A percentile compares a stretch with the other conserved stretches of the same genome.
Conservation (phyloP, 306 rosid species). For the Echinosophora koreensis region DNA sequence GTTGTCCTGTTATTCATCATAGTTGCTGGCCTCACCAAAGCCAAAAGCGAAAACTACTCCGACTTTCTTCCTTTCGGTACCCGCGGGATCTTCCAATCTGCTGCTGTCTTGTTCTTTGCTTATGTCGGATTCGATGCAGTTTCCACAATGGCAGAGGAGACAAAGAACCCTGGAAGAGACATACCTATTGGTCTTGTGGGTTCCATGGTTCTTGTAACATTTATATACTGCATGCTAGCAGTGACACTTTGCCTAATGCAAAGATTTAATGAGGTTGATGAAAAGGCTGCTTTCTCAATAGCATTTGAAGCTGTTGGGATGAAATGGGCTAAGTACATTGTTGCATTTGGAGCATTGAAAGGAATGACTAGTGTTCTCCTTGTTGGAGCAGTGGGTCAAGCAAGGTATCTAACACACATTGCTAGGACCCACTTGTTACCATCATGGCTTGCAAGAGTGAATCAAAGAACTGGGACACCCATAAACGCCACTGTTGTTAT, state of each 20-base stretch:
- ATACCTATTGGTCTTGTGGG: slow-evolving; percentile 81
- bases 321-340: slow-evolving; percentile 80
- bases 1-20: slow-evolving; percentile 66
- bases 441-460: slow-evolving; percentile 67
- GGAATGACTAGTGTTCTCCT: slow-evolving; percentile 79
- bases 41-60: slow-evolving; percentile 53
- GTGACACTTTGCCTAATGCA: slow-evolving; percentile 72
- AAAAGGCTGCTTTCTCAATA: slow-evolving; percentile 58
- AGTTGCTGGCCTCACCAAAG: slow-evolving; percentile 69
- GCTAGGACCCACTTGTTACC: slow-evolving; percentile 77
- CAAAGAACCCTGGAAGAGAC: slow-evolving; percentile 70
- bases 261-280: slow-evolving; percentile 46
- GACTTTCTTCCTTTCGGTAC: slow-evolving; percentile 49
- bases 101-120: slow-evolving; percentile 75
- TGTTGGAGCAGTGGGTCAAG: slow-evolving; percentile 78
- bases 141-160: slow-evolving; percentile 81
- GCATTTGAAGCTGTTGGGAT: slow-evolving; percentile 71
- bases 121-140: slow-evolving; percentile 79
- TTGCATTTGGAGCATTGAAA: slow-evolving; percentile 73
- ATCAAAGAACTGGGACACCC: slow-evolving; percentile 69
- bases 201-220: slow-evolving; percentile 59
- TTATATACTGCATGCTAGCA: slow-evolving; percentile 59
- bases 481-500: slow-evolving; percentile 66
- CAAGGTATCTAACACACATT: slow-evolving; percentile 80
- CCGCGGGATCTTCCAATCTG: slow-evolving; percentile 66